A percentile compares a stretch with the other conserved stretches of the same genome.
Evolutionary conservation across 2,329 filamentous ascomycete genomes (phyloP).

Genomic region (Triangularia verruculosa): DNA sequence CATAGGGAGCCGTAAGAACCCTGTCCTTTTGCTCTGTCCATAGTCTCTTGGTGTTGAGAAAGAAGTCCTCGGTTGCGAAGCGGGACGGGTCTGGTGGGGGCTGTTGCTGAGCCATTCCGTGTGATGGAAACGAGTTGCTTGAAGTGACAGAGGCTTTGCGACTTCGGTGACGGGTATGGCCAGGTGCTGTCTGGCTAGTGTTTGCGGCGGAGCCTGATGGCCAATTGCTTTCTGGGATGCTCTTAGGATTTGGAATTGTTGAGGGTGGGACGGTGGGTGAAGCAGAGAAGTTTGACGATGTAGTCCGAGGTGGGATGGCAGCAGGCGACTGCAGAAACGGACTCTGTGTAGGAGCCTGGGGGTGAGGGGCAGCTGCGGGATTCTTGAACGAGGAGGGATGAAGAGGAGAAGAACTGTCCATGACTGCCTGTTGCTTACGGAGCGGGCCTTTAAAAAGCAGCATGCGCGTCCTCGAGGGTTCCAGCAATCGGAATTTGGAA

Average conservation of each 20-base stretch:
- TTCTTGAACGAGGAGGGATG: constrained; percentile 18
- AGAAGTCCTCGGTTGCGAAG: constrained; percentile 54
- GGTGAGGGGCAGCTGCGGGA: constrained; percentile 16
- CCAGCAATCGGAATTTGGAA: background rate
- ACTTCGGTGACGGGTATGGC: constrained; percentile 30
- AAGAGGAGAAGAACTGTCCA: constrained; percentile 23
- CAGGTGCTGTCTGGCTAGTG: background rate
- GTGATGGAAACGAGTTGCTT: constrained; percentile 30
- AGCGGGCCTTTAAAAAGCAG: constrained; percentile 20
- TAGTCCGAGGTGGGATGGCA: constrained; percentile 70
- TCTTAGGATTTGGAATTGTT: constrained; percentile 44
- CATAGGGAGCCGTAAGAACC: constrained; percentile 73
- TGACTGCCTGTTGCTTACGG: constrained; percentile 23
- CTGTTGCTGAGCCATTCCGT: constrained; percentile 37
- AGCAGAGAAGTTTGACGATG: constrained; percentile 52
- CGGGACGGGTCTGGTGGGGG: constrained; percentile 48
- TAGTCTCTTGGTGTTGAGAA: constrained; percentile 47
- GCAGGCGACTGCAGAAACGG: constrained; percentile 53
- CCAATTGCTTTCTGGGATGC: constrained; percentile 62
- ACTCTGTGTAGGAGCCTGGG: constrained; percentile 19
- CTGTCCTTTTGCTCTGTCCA: constrained; percentile 76
- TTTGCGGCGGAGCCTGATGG: constrained; percentile 39
- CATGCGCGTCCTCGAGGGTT: constrained; percentile 11
- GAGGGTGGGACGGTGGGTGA: constrained; percentile 30
- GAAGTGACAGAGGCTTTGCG: constrained; percentile 32